Evolutionary conservation across 1,284 basidiomycete species (phyloP).

Genomic region (Cutaneotrichosporon cutaneum): DNA sequence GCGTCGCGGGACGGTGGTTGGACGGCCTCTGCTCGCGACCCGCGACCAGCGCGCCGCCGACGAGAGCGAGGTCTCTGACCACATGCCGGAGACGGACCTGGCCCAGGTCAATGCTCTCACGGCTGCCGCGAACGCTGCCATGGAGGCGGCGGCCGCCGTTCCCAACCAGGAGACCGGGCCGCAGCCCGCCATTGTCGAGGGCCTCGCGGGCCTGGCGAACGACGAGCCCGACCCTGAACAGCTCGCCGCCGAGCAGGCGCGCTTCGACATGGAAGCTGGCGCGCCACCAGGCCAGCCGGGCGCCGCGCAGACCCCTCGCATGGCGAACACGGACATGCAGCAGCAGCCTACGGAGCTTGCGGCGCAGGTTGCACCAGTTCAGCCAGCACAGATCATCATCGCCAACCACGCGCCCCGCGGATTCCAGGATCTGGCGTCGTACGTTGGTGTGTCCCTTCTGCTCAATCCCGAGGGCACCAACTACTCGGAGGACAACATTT

Average conservation of each 20-base stretch:
- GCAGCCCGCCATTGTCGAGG: slow-evolving; percentile 34
- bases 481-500: slow-evolving; percentile 92
- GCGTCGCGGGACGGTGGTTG: slow-evolving; percentile 43
- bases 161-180: slow-evolving; percentile 36
- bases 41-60: slow-evolving; percentile 20
- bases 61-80: slow-evolving; percentile 46
- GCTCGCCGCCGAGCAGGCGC: slow-evolving; percentile 46
- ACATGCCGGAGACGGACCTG: slow-evolving; percentile 35
- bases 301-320: slow-evolving; percentile 41
- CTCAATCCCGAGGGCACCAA: slow-evolving; percentile 53
- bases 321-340: slow-evolving; percentile 27
- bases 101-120: slow-evolving; percentile 41
- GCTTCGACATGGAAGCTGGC: slow-evolving; percentile 49
- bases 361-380: slow-evolving; percentile 20
- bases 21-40: slow-evolving; percentile 37
- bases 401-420: slow-evolving; percentile 52
- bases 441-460: slow-evolving; percentile 44
- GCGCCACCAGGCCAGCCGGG: slow-evolving; percentile 50
- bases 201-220: slow-evolving; percentile 24
- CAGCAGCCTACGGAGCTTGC: slow-evolving; percentile 25
- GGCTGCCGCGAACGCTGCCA: slow-evolving; percentile 33
- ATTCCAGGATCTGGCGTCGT: slow-evolving; percentile 50
- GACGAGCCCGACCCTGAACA: slow-evolving; percentile 45
- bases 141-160: slow-evolving; percentile 23
- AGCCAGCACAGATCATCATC: slow-evolving; percentile 49